These are phyloP conservation scores for Microsporum audouinii DNA, from an alignment of 2,329 filamentous ascomycete genomes.

Conservation along the genomic window DNA sequence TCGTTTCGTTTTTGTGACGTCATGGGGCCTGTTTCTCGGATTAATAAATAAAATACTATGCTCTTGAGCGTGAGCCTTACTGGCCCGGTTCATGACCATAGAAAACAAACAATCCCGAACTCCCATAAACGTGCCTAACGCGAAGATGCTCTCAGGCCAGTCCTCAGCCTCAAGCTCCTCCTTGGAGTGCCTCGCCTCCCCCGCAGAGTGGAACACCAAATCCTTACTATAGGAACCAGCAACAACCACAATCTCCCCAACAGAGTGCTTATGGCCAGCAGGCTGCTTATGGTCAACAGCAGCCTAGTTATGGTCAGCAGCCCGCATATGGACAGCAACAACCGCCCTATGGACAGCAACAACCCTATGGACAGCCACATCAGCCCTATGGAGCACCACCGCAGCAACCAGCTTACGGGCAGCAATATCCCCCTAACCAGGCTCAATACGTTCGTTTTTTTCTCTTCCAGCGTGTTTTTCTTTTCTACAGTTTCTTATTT, in stretches of 20 bases:
- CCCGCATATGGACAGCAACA: constrained; percentile 24
- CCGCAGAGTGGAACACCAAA: constrained; percentile 18
- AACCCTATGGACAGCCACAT: neutral
- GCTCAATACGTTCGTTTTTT: constrained; percentile 19
- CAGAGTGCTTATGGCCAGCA: constrained; percentile 30
- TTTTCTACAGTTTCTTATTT: constrained; percentile 1
- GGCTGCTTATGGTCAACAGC: constrained; percentile 23
- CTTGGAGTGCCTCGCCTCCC: constrained; percentile 33
- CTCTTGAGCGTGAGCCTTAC: constrained; percentile 1
- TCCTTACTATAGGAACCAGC: constrained; percentile 18
- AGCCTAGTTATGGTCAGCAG: constrained; percentile 24
- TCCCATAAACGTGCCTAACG: constrained; percentile 5
- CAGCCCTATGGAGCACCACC: constrained; percentile 15
- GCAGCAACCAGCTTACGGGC: constrained; percentile 25
- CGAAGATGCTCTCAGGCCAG: constrained; percentile 8
- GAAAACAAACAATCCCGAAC: neutral
- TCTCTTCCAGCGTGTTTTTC: constrained; percentile 3
- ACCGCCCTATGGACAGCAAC: constrained; percentile 21
- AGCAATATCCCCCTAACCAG: constrained; percentile 26
- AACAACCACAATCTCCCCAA: constrained; percentile 18
- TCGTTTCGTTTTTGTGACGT: neutral
- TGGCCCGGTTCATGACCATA: constrained; percentile 3
- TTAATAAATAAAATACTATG: neutral
- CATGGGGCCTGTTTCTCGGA: constrained; percentile 1
- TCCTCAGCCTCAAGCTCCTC: constrained; percentile 15